phyloP scores from a whole-genome alignment of 2,329 filamentous ascomycete species.

The Ophiostoma angusticollis region DNA sequence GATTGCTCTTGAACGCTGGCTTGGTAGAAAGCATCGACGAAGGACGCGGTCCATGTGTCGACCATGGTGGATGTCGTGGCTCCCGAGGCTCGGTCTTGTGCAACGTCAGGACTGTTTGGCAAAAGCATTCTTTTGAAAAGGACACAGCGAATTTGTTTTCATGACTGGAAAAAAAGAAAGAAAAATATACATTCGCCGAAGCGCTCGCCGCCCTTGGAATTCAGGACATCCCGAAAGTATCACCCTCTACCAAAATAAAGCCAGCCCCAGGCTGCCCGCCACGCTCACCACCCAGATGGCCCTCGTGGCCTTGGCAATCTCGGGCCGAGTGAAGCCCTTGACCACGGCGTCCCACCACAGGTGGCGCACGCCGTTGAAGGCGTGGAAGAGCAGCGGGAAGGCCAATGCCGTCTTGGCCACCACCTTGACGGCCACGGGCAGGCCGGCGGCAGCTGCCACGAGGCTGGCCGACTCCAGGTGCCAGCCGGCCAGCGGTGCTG shows the following conservation, averaged over 20 bases:
- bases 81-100: too few relatives aligned
- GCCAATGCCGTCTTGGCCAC: conserved; percentile 40
- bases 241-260: conserved; percentile 25
- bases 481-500: conserved; percentile 57
- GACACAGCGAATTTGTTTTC: too few relatives aligned
- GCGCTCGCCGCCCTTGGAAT: too few relatives aligned
- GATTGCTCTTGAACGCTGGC: too few relatives aligned
- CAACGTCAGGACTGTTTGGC: too few relatives aligned
- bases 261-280: conserved; percentile 32
- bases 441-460: conserved; percentile 44
- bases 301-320: conserved; percentile 33
- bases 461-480: conserved; percentile 48
- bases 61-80: too few relatives aligned
- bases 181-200: too few relatives aligned
- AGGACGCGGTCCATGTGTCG: too few relatives aligned
- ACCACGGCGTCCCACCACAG: conserved; percentile 36
- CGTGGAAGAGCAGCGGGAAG: conserved; percentile 49
- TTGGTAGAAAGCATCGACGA: too few relatives aligned
- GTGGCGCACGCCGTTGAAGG: conserved; percentile 42
- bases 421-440: conserved; percentile 48
- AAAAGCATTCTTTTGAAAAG: too few relatives aligned
- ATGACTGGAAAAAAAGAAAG: too few relatives aligned
- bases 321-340: conserved; percentile 35
- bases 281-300: conserved; percentile 35
- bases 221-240: neutral